Percentiles rank a stretch among this genome's conserved stretches.
phyloP scores from a whole-genome alignment of 768 basidiomycete genomes.

The Auriscalpium vulgare region DNA sequence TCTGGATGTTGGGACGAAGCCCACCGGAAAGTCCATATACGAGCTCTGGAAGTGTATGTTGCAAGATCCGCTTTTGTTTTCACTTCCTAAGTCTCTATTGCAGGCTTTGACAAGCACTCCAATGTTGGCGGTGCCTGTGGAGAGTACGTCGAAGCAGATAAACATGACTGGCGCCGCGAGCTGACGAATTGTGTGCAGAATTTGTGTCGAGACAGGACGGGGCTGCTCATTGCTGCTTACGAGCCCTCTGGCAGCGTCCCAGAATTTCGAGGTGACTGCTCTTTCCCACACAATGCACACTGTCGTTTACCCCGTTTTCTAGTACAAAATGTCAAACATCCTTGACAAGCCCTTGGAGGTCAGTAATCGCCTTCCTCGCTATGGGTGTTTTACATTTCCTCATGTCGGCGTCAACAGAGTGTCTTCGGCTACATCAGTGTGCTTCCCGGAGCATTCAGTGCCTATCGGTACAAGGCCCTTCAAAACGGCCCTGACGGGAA shows the following conservation, averaged over 20 bases:
- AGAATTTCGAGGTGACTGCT: conserved; percentile 75
- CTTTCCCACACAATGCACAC: too few species aligned
- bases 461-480: conserved; percentile 84
- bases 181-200: conserved; percentile 32
- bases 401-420: conserved; percentile 33
- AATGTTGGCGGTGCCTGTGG: conserved; percentile 94
- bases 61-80: conserved; percentile 4
- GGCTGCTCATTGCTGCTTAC: conserved; percentile 63
- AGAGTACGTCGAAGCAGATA: conserved; percentile 44
- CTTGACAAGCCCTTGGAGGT: conserved; percentile 94
- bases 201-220: conserved; percentile 74
- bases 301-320: neutral
- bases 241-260: conserved; percentile 82
- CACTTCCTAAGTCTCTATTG: neutral
- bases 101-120: conserved; percentile 69
- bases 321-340: conserved; percentile 96
- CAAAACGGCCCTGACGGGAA: conserved; percentile 81
- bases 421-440: conserved; percentile 85
- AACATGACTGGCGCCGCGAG: neutral
- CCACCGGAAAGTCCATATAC: conserved; percentile 90
- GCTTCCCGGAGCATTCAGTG: conserved; percentile 87
- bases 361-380: conserved; percentile 15
- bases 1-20: conserved; percentile 93
- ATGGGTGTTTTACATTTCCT: neutral
- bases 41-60: conserved; percentile 84